phyloP scores from a whole-genome alignment of 495 filamentous ascomycete species.

The Aspergillus cavernicola region DNA sequence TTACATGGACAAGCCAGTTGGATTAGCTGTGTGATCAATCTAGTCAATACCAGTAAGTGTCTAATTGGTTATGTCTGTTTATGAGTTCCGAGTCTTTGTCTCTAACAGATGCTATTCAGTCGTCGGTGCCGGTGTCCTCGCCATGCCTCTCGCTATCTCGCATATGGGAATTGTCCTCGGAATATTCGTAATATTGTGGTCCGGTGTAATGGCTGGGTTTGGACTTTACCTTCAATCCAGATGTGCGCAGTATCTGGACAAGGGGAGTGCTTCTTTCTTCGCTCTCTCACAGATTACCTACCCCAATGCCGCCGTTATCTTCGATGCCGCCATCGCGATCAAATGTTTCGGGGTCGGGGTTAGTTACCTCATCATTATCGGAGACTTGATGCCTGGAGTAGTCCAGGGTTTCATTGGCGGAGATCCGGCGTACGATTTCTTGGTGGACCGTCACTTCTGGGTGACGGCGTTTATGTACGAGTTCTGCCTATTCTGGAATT shows the following conservation, averaged over 20 bases:
- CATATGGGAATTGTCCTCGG: constrained; percentile 88
- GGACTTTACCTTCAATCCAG: constrained; percentile 91
- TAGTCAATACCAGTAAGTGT: constrained; percentile 79
- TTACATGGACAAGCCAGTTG: constrained; percentile 73
- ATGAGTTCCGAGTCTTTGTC: too few species aligned
- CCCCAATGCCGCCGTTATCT: constrained; percentile 91
- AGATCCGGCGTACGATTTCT: constrained; percentile 59
- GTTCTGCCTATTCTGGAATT: not conserved
- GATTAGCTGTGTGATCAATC: constrained; percentile 87
- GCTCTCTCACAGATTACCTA: constrained; percentile 93
- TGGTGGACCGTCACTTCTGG: constrained; percentile 92
- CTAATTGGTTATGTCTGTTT: too few species aligned
- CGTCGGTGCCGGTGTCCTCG: constrained; percentile 87
- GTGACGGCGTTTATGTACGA: constrained; percentile 91
- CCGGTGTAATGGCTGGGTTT: constrained; percentile 80
- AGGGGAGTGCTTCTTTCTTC: constrained; percentile 81
- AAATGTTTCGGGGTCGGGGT: constrained; percentile 97
- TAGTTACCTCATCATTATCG: constrained; percentile 97
- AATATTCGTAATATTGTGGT: constrained; percentile 82
- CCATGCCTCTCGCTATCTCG: constrained; percentile 90
- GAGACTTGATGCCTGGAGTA: constrained; percentile 96
- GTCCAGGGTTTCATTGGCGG: constrained; percentile 67
- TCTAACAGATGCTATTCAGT: constrained; percentile 52
- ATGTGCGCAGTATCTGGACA: constrained; percentile 87
- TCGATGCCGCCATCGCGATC: constrained; percentile 93